Percentiles rank a stretch among this genome's conserved stretches.
Conservation (phyloP, 164 flowering plant genomes). For the Aristolochia contorta region DNA sequence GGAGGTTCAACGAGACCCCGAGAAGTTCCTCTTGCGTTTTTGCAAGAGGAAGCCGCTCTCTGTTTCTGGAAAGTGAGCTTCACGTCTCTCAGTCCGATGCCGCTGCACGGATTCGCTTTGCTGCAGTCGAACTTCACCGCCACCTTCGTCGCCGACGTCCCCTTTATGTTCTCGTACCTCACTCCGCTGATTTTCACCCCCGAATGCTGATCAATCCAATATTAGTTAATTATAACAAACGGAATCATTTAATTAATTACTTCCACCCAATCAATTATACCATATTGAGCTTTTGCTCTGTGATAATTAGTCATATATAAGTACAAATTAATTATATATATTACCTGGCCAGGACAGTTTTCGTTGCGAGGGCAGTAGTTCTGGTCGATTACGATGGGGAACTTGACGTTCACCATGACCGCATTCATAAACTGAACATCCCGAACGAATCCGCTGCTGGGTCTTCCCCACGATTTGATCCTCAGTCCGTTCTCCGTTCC, state of each 20-base stretch:
- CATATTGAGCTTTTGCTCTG: too few relatives aligned
- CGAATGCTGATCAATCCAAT: too few relatives aligned
- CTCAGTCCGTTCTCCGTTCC: conserved; percentile 59
- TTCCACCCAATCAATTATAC: too few relatives aligned
- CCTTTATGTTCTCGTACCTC: conserved; percentile 30
- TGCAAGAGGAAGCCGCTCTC: conserved; percentile 20
- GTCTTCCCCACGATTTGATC: conserved; percentile 70
- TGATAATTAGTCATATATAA: too few relatives aligned
- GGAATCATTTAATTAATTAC: too few relatives aligned
- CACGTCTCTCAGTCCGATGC: conserved; percentile 29
- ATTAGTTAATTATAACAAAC: too few relatives aligned
- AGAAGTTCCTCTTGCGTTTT: conserved; percentile 11
- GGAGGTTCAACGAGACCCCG: conserved; percentile 10
- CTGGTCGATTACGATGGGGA: conserved; percentile 70
- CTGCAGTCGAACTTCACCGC: conserved; percentile 51
- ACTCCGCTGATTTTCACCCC: conserved; percentile 36
- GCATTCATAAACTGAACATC: conserved; percentile 36
- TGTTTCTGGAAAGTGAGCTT: conserved; percentile 29
- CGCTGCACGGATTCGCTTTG: conserved; percentile 27
- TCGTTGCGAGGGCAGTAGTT: conserved; percentile 49
- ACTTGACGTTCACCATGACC: conserved; percentile 34
- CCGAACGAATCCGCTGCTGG: conserved; percentile 52
- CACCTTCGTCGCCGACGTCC: conserved; percentile 42
- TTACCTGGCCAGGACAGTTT: conserved; percentile 49
- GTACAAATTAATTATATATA: too few relatives aligned